These are phyloP conservation scores for Botrytis squamosa DNA, from an alignment of 2,329 filamentous ascomycete species.

Conservation along the genomic window DNA sequence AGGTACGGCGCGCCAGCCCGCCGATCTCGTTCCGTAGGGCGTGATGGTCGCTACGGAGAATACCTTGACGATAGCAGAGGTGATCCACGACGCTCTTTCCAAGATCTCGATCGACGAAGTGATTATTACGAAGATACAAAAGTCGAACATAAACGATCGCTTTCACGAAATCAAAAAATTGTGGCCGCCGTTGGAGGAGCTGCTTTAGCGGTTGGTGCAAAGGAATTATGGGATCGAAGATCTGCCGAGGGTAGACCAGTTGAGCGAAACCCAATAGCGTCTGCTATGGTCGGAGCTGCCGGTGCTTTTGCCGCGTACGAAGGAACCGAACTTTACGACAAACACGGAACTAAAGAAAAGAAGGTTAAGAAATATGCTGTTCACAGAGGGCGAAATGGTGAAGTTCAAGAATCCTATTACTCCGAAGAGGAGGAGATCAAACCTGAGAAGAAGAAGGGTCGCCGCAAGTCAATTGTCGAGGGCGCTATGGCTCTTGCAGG, in stretches of 20 bases:
- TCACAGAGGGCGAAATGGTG: slow-evolving; percentile 55
- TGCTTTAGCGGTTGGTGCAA: slow-evolving; percentile 62
- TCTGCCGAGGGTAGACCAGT: slow-evolving; percentile 50
- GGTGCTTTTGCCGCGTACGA: slow-evolving; percentile 64
- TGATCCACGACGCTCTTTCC: slow-evolving; percentile 48
- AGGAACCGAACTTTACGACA: slow-evolving; percentile 62
- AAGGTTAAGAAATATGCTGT: slow-evolving; percentile 54
- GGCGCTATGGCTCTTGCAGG: slow-evolving; percentile 61
- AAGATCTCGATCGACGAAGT: slow-evolving; percentile 47
- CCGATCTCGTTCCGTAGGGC: slow-evolving; percentile 63
- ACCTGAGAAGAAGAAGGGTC: slow-evolving; percentile 49
- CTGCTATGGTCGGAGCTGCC: slow-evolving; percentile 61
- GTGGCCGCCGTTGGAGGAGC: slow-evolving; percentile 65
- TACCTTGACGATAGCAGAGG: slow-evolving; percentile 46
- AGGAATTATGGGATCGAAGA: slow-evolving; percentile 64
- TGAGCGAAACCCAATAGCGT: slow-evolving; percentile 57
- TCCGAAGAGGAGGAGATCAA: slow-evolving; percentile 53
- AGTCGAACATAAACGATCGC: slow-evolving; percentile 56
- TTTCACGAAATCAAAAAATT: slow-evolving; percentile 65
- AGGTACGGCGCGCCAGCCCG: slow-evolving; percentile 45
- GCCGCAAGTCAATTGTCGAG: slow-evolving; percentile 64
- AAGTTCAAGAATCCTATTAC: slow-evolving; percentile 54
- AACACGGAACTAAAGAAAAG: slow-evolving; percentile 43
- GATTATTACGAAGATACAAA: slow-evolving; percentile 49
- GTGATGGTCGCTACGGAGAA: slow-evolving; percentile 59